Conservation (phyloP, 768 basidiomycete species). For the Hygrophoropsis aurantiaca region DNA sequence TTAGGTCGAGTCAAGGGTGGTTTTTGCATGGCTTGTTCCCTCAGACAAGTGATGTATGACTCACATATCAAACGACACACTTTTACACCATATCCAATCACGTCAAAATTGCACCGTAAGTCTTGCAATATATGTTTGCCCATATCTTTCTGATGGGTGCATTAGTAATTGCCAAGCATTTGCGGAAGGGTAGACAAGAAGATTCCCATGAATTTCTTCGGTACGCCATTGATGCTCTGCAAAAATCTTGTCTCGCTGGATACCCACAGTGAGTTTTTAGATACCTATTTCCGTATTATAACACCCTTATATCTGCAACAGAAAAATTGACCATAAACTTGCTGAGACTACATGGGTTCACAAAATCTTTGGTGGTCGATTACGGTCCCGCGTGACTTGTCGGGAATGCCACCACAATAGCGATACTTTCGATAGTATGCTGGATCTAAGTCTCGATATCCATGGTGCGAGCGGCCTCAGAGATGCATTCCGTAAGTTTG, state of each 20-base stretch:
- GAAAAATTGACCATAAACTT: slow-evolving; percentile 67
- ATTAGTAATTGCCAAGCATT: slow-evolving; percentile 85
- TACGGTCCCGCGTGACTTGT: slow-evolving; percentile 91
- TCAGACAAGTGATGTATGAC: slow-evolving; percentile 56
- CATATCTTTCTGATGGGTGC: not conserved
- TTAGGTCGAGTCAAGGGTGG: slow-evolving; percentile 41
- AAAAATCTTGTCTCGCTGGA: slow-evolving; percentile 78
- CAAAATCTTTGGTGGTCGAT: slow-evolving; percentile 87
- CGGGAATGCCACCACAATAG: slow-evolving; percentile 78
- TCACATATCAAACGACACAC: slow-evolving; percentile 47
- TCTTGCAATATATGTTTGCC: slow-evolving; percentile 8
- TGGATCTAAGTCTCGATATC: slow-evolving; percentile 94
- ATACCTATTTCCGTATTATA: not conserved
- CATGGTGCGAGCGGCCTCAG: slow-evolving; percentile 57
- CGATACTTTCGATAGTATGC: slow-evolving; percentile 94
- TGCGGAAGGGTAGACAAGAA: slow-evolving; percentile 91
- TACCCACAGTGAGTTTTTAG: slow-evolving; percentile 57
- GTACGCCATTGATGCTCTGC: slow-evolving; percentile 88
- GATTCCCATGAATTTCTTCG: slow-evolving; percentile 98
- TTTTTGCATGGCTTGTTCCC: slow-evolving; percentile 81
- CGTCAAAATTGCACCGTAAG: slow-evolving; percentile 69
- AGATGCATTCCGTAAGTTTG: slow-evolving; percentile 78
- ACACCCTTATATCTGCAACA: slow-evolving; percentile 29
- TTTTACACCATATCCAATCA: slow-evolving; percentile 67
- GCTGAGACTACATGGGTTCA: slow-evolving; percentile 93